Conservation (phyloP, 805 yeast species). For the Wickerhamiella shivajii region DNA sequence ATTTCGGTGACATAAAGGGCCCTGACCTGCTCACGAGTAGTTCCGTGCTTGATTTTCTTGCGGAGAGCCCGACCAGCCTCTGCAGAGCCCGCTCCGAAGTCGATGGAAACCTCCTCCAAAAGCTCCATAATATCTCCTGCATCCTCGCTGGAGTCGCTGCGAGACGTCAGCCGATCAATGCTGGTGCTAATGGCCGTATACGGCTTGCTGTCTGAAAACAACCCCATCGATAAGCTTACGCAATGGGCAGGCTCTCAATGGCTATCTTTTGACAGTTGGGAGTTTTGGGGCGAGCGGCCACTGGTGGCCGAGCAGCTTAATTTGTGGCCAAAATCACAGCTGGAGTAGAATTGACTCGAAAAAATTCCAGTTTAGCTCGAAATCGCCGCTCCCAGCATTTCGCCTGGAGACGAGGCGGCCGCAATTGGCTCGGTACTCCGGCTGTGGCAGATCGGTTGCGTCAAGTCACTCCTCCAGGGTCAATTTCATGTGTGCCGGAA, state of each 20-base stretch:
- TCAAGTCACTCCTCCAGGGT: too few relatives aligned
- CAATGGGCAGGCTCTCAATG: background rate
- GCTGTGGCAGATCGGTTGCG: too few relatives aligned
- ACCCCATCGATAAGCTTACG: constrained; percentile 14
- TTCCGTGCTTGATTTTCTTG: constrained; percentile 81
- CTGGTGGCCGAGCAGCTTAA: background rate
- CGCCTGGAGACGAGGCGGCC: too few relatives aligned
- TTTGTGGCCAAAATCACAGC: background rate
- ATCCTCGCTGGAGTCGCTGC: constrained; percentile 24
- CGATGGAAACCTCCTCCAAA: constrained; percentile 36
- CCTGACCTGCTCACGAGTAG: constrained; percentile 43
- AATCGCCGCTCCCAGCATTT: too few relatives aligned
- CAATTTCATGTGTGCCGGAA: too few relatives aligned
- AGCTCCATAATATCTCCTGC: constrained; percentile 42
- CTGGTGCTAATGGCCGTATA: constrained; percentile 30
- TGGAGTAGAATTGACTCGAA: too few relatives aligned
- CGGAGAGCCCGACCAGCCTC: constrained; percentile 90
- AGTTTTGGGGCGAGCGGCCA: background rate
- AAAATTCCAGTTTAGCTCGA: too few relatives aligned
- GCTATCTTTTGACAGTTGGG: background rate
- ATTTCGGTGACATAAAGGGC: constrained; percentile 53
- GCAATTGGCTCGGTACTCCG: too few relatives aligned
- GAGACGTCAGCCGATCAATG: constrained; percentile 26
- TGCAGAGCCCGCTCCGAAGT: constrained; percentile 30
- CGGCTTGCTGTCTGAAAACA: constrained; percentile 25